Base-by-base conservation (phyloP, 805 yeast genomes). In the Lipomyces chichibuensis region DNA sequence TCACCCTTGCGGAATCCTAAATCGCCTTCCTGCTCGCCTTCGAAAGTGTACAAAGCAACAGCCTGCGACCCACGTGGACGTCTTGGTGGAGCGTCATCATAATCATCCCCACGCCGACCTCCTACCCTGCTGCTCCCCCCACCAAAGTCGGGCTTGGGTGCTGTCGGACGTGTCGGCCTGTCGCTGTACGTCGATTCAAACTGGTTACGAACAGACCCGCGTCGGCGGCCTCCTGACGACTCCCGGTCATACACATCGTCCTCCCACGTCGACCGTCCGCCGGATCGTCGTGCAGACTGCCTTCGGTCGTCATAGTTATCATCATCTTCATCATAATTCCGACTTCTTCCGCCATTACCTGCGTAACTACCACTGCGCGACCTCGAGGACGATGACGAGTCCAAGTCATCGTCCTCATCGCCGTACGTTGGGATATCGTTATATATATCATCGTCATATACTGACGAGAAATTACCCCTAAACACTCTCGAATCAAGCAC, bases 11-110 rank as follows among this genome's bases (percentile, higher is more conserved):
- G 88, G 83, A 95, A 95, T 3, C 96, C 85, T 74, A 95, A 83
- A 78, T 95, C 99, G 5, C 98, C 98, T n/a, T 84, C 76, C 79
- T 94, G 96, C 78, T 93, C 97, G 33, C 98, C 98, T 61, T 88
- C 89, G 78, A 95, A 94, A 2, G 92, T 84, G 79, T 85, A 94
- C 71, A 92, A 81, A 0, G 99, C 99, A 67, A 92, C 88, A 0
- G 97, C 99, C 77, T 92, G 93, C 71, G 86, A 88, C 4, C 89
- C 83, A 4, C 66, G 60, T 14, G 66, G 64, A 46, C 69, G 55
- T 35, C 25, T 35, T 17, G 25, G 39, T 20, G 43, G 27, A 11
- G 43, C 33, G 6, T 57, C 59, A 60, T 55, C 8, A 57, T 54
- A 23, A 46, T 49, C 23, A 13, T 60, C 13, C 53, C 57, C 2